A percentile compares a stretch with the other conserved stretches of the same genome.
Conservation (phyloP, 495 filamentous ascomycete species). For the Arthonia radiata region DNA sequence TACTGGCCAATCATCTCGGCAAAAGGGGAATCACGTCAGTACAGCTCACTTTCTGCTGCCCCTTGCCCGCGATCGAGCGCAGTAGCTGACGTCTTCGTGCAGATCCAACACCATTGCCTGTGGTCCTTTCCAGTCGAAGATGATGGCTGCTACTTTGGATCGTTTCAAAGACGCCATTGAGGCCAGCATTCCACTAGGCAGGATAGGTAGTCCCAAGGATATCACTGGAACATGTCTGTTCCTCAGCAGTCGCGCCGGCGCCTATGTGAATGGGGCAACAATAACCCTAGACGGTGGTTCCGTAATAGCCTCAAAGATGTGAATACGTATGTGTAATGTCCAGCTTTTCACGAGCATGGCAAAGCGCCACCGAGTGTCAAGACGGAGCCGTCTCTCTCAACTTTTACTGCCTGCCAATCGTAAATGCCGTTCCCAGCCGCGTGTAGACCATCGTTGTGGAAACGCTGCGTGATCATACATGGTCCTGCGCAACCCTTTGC, state of each 20-base stretch:
- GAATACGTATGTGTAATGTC: too few species aligned
- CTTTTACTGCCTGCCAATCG: too few species aligned
- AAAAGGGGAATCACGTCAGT: slow-evolving; percentile 40
- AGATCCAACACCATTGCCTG: slow-evolving; percentile 45
- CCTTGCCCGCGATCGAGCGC: background rate
- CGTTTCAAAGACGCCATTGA: slow-evolving; percentile 35
- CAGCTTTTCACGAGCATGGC: too few species aligned
- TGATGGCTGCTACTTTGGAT: slow-evolving; percentile 52
- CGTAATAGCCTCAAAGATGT: slow-evolving; percentile 28
- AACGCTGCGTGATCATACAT: too few species aligned
- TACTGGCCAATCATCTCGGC: slow-evolving; percentile 46
- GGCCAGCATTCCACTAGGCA: slow-evolving; percentile 35
- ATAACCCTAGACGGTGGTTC: slow-evolving; percentile 48
- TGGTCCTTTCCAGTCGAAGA: slow-evolving; percentile 60
- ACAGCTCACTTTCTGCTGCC: background rate
- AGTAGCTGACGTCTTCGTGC: slow-evolving; percentile 1
- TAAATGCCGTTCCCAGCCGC: too few species aligned
- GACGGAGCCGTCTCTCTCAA: too few species aligned
- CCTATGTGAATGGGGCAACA: slow-evolving; percentile 55
- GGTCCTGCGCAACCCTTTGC: too few species aligned
- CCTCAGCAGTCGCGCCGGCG: slow-evolving; percentile 41
- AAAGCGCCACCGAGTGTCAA: too few species aligned
- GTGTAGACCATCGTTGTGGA: too few species aligned
- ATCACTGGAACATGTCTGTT: slow-evolving; percentile 58
- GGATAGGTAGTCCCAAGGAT: slow-evolving; percentile 47